Evolutionary conservation across 768 basidiomycete genomes (phyloP).

Genomic region (Pleurotus sapidus): DNA sequence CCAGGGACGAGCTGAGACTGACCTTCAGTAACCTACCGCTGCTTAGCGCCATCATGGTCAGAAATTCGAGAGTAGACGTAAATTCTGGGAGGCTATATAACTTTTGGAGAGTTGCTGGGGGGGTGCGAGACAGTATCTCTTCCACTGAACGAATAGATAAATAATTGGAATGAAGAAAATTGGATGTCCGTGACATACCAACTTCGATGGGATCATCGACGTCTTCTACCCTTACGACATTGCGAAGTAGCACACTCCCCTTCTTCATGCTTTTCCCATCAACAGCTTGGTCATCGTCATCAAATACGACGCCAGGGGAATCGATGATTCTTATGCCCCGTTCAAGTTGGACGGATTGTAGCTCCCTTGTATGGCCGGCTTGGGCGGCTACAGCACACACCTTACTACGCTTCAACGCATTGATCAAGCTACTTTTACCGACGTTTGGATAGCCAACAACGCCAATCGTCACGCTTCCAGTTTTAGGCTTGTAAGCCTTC

Average conservation of each 20-base stretch:
- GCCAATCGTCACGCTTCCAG: slow-evolving; percentile 80
- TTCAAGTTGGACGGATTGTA: slow-evolving; percentile 91
- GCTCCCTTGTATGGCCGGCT: slow-evolving; percentile 89
- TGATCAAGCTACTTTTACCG: slow-evolving; percentile 93
- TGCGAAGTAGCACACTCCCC: slow-evolving; percentile 73
- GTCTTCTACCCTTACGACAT: slow-evolving; percentile 89
- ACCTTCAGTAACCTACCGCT: slow-evolving; percentile 86
- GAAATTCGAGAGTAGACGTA: slow-evolving; percentile 70
- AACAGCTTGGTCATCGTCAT: slow-evolving; percentile 57
- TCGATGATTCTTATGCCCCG: slow-evolving; percentile 91
- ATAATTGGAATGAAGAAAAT: not conserved
- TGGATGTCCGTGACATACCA: slow-evolving; percentile 45
- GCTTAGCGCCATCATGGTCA: slow-evolving; percentile 85
- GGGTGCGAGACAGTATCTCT: slow-evolving; percentile 76
- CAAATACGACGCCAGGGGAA: slow-evolving; percentile 97
- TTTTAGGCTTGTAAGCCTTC: slow-evolving; percentile 76
- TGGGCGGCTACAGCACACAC: slow-evolving; percentile 93
- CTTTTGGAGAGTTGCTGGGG: slow-evolving; percentile 67
- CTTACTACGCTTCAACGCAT: slow-evolving; percentile 84
- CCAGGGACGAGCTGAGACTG: not conserved
- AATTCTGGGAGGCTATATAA: slow-evolving; percentile 85
- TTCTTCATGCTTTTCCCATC: slow-evolving; percentile 45
- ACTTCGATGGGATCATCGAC: slow-evolving; percentile 88
- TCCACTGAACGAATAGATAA: slow-evolving; percentile 55
- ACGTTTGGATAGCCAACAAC: slow-evolving; percentile 98